Evolutionary conservation across 306 rosid species (phyloP).

Genomic region (Adenanthera pavonina): DNA sequence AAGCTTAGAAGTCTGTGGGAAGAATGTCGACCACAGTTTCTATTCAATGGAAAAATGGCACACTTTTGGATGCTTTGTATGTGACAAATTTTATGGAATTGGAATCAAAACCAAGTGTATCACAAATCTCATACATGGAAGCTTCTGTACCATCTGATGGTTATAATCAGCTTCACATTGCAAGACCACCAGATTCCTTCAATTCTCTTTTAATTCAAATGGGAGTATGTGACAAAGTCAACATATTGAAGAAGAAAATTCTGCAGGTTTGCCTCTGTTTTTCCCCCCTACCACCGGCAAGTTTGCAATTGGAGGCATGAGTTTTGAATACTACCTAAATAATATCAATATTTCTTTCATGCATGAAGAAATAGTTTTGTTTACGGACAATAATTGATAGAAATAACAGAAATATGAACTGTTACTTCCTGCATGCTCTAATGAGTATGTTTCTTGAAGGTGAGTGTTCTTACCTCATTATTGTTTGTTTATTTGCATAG

Average conservation of each 20-base stretch:
- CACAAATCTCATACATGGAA: not conserved
- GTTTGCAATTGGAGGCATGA: not conserved
- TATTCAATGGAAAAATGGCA: not conserved
- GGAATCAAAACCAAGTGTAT: not conserved
- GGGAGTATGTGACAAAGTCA: not conserved
- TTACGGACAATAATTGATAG: not conserved
- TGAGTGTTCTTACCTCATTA: no score
- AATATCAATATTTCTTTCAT: not conserved
- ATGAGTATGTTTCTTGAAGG: no score
- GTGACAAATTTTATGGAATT: not conserved
- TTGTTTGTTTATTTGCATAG: no score
- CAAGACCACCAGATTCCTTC: not conserved
- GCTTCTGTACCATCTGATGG: not conserved
- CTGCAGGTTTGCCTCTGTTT: constrained; percentile 21
- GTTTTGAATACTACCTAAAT: not conserved
- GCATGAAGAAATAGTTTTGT: not conserved
- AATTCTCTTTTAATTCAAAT: constrained; percentile 31
- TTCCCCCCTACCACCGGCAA: not conserved
- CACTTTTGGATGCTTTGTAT: not conserved
- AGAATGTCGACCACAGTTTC: not conserved
- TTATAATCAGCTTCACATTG: not conserved
- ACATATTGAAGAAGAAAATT: constrained; percentile 20
- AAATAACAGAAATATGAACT: no score
- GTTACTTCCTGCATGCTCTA: no score
- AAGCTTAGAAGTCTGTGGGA: constrained; percentile 27